These are phyloP conservation scores for Paramecium biaurelia DNA, from an alignment of 73 alveolate species.

Conservation along the genomic window DNA sequence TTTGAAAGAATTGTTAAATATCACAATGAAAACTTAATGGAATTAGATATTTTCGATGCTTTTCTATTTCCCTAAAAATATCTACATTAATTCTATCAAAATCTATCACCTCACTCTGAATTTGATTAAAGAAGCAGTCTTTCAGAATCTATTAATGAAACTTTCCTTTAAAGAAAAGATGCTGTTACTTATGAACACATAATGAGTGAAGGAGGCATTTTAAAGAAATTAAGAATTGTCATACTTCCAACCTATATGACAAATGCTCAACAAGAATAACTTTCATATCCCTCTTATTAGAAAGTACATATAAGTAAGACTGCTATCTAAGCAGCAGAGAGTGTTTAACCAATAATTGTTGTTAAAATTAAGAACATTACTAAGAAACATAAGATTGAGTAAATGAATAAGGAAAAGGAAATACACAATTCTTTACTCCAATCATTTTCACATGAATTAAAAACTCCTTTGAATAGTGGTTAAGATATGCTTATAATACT, in stretches of 20 bases:
- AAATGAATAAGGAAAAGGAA: background rate
- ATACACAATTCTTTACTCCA: background rate
- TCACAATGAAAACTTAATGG: background rate
- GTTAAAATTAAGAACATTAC: background rate
- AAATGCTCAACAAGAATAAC: background rate
- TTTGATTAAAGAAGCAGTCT: background rate
- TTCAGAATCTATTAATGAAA: slow-evolving; percentile 1
- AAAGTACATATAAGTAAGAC: background rate
- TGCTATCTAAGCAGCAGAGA: background rate
- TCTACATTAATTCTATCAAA: background rate
- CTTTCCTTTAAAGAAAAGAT: background rate
- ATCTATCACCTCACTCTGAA: background rate
- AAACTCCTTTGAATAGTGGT: slow-evolving; percentile 39
- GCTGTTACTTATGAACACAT: background rate
- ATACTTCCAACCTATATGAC: background rate
- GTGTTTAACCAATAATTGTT: background rate
- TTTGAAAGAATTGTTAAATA: background rate
- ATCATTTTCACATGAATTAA: slow-evolving; percentile 33
- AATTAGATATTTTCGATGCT: background rate
- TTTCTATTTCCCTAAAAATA: background rate
- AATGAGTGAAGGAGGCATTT: background rate
- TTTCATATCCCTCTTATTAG: slow-evolving; percentile 6
- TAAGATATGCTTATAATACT: background rate
- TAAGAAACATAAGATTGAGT: background rate
- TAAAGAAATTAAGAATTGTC: background rate